Percentiles rank a stretch among this genome's conserved stretches.
These are phyloP conservation scores for Sarcodon sp. DNA, from an alignment of 768 basidiomycete species.

Conservation along the genomic window DNA sequence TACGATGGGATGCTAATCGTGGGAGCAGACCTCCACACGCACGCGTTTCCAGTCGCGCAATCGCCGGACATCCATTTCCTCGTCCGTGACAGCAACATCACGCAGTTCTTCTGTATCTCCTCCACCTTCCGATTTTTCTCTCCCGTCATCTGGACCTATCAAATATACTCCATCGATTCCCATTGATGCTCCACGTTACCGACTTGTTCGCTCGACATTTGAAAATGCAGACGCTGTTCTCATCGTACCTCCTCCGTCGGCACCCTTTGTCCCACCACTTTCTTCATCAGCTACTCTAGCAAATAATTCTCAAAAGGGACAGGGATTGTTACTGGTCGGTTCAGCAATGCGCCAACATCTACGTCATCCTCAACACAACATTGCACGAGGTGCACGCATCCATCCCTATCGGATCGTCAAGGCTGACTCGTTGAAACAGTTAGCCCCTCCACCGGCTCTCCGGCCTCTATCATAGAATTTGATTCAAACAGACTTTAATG, in stretches of 20 bases:
- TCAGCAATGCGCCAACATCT: slow-evolving; percentile 27
- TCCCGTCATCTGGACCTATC: neutral
- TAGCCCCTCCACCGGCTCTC: too few relatives aligned
- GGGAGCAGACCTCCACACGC: neutral
- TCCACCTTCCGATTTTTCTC: neutral
- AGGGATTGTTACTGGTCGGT: slow-evolving; percentile 36
- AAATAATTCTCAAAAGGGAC: slow-evolving; percentile 3
- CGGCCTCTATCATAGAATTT: too few relatives aligned
- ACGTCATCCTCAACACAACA: slow-evolving; percentile 25
- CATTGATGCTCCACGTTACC: neutral
- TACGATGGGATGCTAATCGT: neutral
- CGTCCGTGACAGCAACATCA: neutral
- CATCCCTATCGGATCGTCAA: slow-evolving; percentile 43
- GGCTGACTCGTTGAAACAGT: too few relatives aligned
- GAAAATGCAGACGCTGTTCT: slow-evolving; percentile 42
- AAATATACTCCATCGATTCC: neutral
- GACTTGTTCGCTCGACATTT: slow-evolving; percentile 34
- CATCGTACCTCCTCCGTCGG: slow-evolving; percentile 18
- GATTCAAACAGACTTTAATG: too few relatives aligned
- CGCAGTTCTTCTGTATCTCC: neutral
- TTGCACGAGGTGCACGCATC: slow-evolving; percentile 34
- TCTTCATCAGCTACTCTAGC: slow-evolving; percentile 2
- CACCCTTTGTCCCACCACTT: slow-evolving; percentile 7
- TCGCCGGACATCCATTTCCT: neutral
- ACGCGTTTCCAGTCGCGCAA: too few relatives aligned